Conservation (phyloP, 441 rosid genomes). For the Lepidium campestre region DNA sequence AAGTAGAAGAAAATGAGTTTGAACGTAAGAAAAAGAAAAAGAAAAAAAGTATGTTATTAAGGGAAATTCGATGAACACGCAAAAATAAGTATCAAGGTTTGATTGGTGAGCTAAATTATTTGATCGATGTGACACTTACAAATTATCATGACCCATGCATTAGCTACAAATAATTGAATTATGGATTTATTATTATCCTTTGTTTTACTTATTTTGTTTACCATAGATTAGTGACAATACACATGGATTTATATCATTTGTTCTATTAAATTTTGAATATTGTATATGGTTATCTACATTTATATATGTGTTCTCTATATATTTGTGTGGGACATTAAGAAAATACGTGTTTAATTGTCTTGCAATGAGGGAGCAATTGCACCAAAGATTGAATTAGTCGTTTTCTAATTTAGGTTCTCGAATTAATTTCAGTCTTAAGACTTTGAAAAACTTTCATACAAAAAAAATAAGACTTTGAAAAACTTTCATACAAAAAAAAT, state of each 20-base stretch:
- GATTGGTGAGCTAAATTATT: constrained; percentile 29
- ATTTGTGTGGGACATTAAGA: background rate
- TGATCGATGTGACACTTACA: constrained; percentile 21
- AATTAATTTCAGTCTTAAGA: constrained; percentile 3
- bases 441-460: no score
- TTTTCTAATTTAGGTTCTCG: constrained; percentile 7
- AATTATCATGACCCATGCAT: constrained; percentile 15
- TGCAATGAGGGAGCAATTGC: constrained; percentile 24
- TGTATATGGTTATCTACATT: background rate
- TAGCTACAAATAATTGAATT: background rate
- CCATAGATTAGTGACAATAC: constrained; percentile 3
- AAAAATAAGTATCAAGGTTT: constrained; percentile 5
- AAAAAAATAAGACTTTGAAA: no score
- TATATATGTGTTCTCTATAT: background rate
- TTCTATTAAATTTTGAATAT: background rate
- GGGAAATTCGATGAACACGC: constrained; percentile 15
- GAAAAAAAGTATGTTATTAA: background rate
- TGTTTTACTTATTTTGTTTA: background rate
- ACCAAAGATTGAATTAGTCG: constrained; percentile 10
- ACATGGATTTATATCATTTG: constrained; percentile 5
- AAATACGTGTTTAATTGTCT: constrained; percentile 12
- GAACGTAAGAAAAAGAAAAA: background rate
- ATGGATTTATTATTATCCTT: background rate
- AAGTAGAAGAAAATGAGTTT: constrained; percentile 2
- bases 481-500: no score